Evolutionary conservation across 2,329 filamentous ascomycete species (phyloP), one percentile per base, ranked within the genome.

Genomic region (Colletotrichum shisoi): DNA sequence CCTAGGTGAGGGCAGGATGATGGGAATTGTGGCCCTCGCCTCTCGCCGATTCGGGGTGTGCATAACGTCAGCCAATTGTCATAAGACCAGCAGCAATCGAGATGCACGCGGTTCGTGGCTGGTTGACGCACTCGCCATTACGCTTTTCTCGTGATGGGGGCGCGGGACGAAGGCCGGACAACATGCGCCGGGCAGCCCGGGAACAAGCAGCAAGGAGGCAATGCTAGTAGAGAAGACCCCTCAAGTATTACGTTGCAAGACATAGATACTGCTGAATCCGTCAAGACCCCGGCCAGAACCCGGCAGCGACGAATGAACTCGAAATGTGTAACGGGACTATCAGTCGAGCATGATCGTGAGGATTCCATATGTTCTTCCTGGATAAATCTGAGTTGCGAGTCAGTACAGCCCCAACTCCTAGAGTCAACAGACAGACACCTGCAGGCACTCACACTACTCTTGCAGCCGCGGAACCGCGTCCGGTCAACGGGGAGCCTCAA

Each of bases 111-210:
- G 34, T 46, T 48, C 45, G 45, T 27, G 27, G 11, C 37, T 19
- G 45, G 45, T 27, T 39, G 46, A 12, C 31, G 8, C 31, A 17
- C 7, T 59, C 8, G 31, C 31, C 7, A 9, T 34, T 34, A 8
- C 8, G 45, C 21, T 51, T 24, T 27, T 48, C 2, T 39, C 44
- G 15, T 31, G 53, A 39, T 15, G 9, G 2, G 31, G 34, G 37
- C 19, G 57, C 57, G 57, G 57, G 27, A 59, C 17, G 57, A 59
- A 51, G 19, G 9, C 57, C 57, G 57, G 57, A 40, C 31, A 49
- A 13, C 11, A 27, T 6, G 17, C 21, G 46, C 57, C 57, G 45
- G 21, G 34, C 34, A 51, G 46, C 17, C 37, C 57, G 45, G 57
- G 17, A 19, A 31, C 8, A 34, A 17, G 31, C 21, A 42, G 15